Evolutionary conservation across 2,329 filamentous ascomycete species (phyloP).

Genomic region (Chaetomium sp.): DNA sequence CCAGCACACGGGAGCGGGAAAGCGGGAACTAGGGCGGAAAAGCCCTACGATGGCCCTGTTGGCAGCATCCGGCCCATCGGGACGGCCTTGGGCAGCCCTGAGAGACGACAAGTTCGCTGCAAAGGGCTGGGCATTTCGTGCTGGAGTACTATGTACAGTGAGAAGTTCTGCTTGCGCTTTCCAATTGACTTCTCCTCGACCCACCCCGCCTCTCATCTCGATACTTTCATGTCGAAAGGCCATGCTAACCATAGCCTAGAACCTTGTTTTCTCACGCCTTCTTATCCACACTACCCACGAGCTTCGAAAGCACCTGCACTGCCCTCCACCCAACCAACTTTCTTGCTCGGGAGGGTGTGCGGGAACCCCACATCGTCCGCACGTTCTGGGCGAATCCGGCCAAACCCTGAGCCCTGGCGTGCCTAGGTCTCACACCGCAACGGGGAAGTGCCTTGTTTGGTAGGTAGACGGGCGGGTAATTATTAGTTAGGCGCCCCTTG

Average conservation of each 20-base stretch:
- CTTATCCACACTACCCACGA: not conserved
- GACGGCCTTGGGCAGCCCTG: not conserved
- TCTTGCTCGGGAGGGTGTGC: not conserved
- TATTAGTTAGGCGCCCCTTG: not conserved
- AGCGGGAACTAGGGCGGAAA: conserved; percentile 15
- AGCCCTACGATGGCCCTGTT: conserved; percentile 2
- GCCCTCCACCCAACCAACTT: not conserved
- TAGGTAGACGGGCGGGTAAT: not conserved
- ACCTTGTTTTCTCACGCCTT: not conserved
- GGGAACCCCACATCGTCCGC: conserved; percentile 6
- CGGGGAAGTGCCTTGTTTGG: not conserved
- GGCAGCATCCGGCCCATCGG: conserved; percentile 10
- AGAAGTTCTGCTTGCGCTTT: too few relatives aligned
- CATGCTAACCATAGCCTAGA: too few relatives aligned
- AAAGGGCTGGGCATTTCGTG: not conserved
- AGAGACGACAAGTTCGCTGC: not conserved
- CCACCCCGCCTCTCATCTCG: too few relatives aligned
- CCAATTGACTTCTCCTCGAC: too few relatives aligned
- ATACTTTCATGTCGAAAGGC: too few relatives aligned
- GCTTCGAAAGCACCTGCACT: not conserved
- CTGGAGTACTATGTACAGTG: too few relatives aligned
- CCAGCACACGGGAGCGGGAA: conserved; percentile 14
- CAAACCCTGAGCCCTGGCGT: conserved; percentile 7
- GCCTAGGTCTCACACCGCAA: not conserved
- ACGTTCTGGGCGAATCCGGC: conserved; percentile 3